Evolutionary conservation across 108 stramenopile species (phyloP), one percentile per base, ranked within the genome.

Genomic region (Nannochloropsis gaditana): DNA sequence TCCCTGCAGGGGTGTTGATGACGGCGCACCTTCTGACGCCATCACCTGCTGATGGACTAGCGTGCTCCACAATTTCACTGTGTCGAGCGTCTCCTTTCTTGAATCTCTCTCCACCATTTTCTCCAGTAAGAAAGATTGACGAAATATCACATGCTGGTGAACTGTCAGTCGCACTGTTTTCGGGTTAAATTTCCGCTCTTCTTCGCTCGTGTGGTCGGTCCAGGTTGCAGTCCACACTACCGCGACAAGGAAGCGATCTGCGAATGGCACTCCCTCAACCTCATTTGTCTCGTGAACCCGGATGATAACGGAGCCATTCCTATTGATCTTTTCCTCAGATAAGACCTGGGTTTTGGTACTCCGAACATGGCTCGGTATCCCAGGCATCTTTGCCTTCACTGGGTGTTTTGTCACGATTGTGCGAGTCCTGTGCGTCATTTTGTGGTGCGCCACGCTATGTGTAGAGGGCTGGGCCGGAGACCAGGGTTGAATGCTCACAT

Each of bases 341-440:
- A 73, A 73, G n/a, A n/a, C n/a, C 59, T 73, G 59, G 59, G 8
- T 73, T 73, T 73, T 73, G 59, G 59, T 73, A 6, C 59, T 73
- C n/a, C n/a, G 15, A n/a, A 73, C 59, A 73, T 73, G 59, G 59
- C 59, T 73, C 19, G 59, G 59, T 4, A 73, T 73, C n/a, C 59
- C 59, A 2, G 59, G 59, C 59, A 73, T 73, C 8, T n/a, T 15
- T n/a, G 59, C 3, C 59, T 73, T 73, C 2, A 73, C 59, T 6
- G 59, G 59, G 59, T 73, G 59, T n/a, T 73, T 73, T 15, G 59
- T 73, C 59, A 73, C 59, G 59, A 73, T n/a, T n/a, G 59, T 73
- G 8, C 59, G 59, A 31, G 31, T 31, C 31, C 31, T 31, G 31
- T 31, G 59, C 15, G 59, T 73, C 3, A n/a, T 15, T n/a, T 6